phyloP scores from a whole-genome alignment of 768 basidiomycete genomes.

The Trametes elegans region DNA sequence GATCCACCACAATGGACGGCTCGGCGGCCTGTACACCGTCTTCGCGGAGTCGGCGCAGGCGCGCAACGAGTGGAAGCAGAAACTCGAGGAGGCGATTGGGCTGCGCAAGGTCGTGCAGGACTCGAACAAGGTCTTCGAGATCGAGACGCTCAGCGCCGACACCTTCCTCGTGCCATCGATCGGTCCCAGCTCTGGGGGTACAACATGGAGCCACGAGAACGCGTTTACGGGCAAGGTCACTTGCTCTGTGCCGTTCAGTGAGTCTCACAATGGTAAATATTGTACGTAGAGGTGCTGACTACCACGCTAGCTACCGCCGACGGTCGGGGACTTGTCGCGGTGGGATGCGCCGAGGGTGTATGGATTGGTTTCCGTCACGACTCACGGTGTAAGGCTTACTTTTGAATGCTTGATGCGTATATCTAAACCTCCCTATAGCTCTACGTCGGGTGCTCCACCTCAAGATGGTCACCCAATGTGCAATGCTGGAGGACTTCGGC shows the following conservation, averaged over 20 bases:
- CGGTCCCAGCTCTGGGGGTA: conserved; percentile 39
- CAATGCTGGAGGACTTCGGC: conserved; percentile 94
- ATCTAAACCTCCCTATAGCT: conserved; percentile 42
- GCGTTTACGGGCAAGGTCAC: conserved; percentile 84
- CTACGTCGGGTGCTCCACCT: conserved; percentile 92
- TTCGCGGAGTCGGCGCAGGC: conserved; percentile 80
- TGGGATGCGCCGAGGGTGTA: conserved; percentile 94
- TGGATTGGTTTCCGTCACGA: conserved; percentile 94
- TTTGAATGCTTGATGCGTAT: neutral
- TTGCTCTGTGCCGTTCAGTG: conserved; percentile 91
- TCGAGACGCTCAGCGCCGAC: conserved; percentile 84
- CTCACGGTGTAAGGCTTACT: conserved; percentile 65
- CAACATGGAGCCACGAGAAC: conserved; percentile 67
- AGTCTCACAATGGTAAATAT: conserved; percentile 15
- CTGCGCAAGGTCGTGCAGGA: conserved; percentile 86
- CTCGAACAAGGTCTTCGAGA: conserved; percentile 92
- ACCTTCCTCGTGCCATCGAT: conserved; percentile 81
- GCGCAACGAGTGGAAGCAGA: conserved; percentile 85
- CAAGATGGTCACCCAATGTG: conserved; percentile 92
- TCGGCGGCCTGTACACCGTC: conserved; percentile 82
- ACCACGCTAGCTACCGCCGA: conserved; percentile 67
- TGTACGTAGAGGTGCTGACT: conserved; percentile 1
- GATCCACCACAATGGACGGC: conserved; percentile 83
- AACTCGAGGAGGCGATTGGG: conserved; percentile 84
- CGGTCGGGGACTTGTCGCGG: conserved; percentile 81